phyloP scores from a whole-genome alignment of 2,329 filamentous ascomycete genomes.

The Trichoderma sp. region DNA sequence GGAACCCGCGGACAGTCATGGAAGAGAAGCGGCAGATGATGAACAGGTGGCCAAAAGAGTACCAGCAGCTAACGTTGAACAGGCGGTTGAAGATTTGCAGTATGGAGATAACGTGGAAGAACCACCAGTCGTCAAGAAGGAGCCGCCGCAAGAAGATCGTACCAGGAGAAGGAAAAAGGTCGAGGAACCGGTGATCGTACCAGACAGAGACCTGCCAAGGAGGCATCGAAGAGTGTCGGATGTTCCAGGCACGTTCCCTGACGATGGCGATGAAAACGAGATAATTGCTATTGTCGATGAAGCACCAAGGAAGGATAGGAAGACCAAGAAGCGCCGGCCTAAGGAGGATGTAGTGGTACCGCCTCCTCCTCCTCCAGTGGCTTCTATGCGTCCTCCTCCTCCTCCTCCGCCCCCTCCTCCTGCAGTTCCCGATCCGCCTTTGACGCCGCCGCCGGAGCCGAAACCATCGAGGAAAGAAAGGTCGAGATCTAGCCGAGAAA shows the following conservation, averaged over 20 bases:
- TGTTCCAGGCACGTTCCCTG: constrained; percentile 55
- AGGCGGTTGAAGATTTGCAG: constrained; percentile 29
- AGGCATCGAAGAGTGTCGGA: constrained; percentile 26
- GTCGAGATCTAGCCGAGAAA: constrained; percentile 69
- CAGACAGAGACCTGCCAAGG: constrained; percentile 31
- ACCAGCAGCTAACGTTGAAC: constrained; percentile 12
- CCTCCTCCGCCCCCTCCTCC: constrained; percentile 40
- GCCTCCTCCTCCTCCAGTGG: constrained; percentile 36
- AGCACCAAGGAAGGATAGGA: constrained; percentile 38
- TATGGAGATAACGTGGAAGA: constrained; percentile 1
- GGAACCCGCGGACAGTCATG: constrained; percentile 14
- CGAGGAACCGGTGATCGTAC: background rate
- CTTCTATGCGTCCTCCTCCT: background rate
- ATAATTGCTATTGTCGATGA: constrained; percentile 52
- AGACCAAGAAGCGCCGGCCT: constrained; percentile 37
- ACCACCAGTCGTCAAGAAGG: background rate
- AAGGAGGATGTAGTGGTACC: constrained; percentile 10
- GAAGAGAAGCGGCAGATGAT: constrained; percentile 21
- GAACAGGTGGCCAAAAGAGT: constrained; percentile 28
- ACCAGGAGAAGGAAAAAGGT: background rate
- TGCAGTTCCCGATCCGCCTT: constrained; percentile 47
- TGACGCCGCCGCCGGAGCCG: constrained; percentile 52
- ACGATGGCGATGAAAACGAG: constrained; percentile 49
- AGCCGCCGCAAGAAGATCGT: background rate
- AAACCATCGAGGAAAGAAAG: constrained; percentile 71